Base-by-base conservation (phyloP, 306 rosid species). In the Trichosanthes cucumerina region DNA sequence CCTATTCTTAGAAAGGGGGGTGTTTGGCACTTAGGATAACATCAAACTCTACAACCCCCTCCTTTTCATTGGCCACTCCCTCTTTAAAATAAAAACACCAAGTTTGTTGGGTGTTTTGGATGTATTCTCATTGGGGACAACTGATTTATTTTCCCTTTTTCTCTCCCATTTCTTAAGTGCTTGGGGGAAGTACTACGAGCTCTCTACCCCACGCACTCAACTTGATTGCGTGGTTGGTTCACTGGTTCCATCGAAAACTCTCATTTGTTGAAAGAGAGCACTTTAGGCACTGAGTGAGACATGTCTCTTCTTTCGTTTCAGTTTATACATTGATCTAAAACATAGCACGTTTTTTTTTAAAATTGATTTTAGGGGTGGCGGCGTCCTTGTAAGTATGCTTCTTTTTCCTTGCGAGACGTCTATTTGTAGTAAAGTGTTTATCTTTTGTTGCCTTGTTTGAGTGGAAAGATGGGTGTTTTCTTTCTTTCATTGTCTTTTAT, bases 91-190 rank as follows among this genome's bases (percentile, higher is more conserved):
- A 28, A 66, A 69, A 41, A n/a, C 31, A 21, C 10, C 21, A 41
- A 41, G 81, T 82, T 87, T 86, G 84, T 82, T 81, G 86, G 84
- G 83, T 79, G 74, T 83, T 89, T 90, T 88, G 96, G 96, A 87
- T 72, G 87, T 81, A 86, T 81, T 90, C 83, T 78, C 14, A 23
- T 44, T 44, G 60, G 88, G 90, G 89, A 83, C 88, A 86, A 81
- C 93, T 62, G 9, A 13, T 41, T 12, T 21, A 0, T 18, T 2
- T 63, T 33, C 36, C 38, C 1, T 18, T 41, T 16, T 68, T 41
- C 4, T 0, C 28, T 6, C 75, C 9, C n/a, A 5, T 38, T 63
- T 10, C 34, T 34, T 7, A 34, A 16, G 3, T 64, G 47, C 16
- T 58, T 18, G 56, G 9, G 19, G 21, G 56, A 50, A 7, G 56